phyloP scores from a whole-genome alignment of 2,329 filamentous ascomycete species.

The Colletotrichum tanaceti region DNA sequence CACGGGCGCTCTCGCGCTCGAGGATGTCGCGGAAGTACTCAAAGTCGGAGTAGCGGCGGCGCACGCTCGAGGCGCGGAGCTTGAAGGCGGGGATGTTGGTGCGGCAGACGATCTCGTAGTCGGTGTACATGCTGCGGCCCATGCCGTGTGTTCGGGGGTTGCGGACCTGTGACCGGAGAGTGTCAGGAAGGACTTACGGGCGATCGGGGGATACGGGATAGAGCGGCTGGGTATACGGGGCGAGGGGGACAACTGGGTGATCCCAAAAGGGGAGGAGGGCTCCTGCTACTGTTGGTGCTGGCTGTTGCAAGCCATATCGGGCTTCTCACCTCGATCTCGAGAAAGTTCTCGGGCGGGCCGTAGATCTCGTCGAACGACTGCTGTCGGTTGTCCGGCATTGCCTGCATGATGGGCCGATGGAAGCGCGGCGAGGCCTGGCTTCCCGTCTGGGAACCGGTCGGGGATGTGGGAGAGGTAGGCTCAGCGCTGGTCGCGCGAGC shows the following conservation, averaged over 20 bases:
- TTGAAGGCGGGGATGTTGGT: constrained; percentile 99
- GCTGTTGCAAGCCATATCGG: constrained; percentile 19
- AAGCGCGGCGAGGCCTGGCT: constrained; percentile 50
- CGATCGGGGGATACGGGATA: not conserved
- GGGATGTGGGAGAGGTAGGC: constrained; percentile 43
- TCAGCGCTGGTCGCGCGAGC: constrained; percentile 49
- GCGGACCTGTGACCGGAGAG: constrained; percentile 72
- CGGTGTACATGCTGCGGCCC: constrained; percentile 96
- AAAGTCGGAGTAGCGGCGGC: constrained; percentile 96
- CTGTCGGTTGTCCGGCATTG: constrained; percentile 79
- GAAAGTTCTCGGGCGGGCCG: constrained; percentile 96
- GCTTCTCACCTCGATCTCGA: constrained; percentile 87
- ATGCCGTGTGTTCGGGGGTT: constrained; percentile 95
- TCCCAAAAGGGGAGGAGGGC: constrained; percentile 1
- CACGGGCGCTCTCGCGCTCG: constrained; percentile 91
- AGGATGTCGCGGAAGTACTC: constrained; percentile 99
- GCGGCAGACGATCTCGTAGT: constrained; percentile 96
- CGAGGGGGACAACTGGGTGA: not conserved
- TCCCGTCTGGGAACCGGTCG: constrained; percentile 41
- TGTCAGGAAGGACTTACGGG: constrained; percentile 9
- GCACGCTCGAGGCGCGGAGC: constrained; percentile 86
- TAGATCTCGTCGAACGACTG: constrained; percentile 99
- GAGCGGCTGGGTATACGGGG: not conserved
- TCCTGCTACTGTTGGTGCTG: not conserved
- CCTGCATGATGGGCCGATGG: constrained; percentile 70